Conservation (phyloP, 78 protist genomes). For the Dictyostelium discoideum region dicty_2.7 NC_007090.3:3352501-3353000, state of each 20-base stretch:
- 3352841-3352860: conserved; percentile 11
- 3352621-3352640: not conserved
- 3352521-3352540: too few species aligned
- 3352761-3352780: not conserved
- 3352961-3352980: conserved; percentile 16
- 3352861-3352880: not conserved
- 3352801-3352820: conserved; percentile 23
- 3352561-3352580: not conserved
- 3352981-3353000: not conserved
- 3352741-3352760: not conserved
- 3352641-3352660: not conserved
- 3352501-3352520: not conserved
- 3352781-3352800: not conserved
- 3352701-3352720: not conserved
- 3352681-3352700: not conserved
- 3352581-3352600: not conserved
- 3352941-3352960: conserved; percentile 48
- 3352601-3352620: not conserved
- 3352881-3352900: not conserved
- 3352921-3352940: conserved; percentile 28
- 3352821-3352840: conserved; percentile 65
- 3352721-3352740: not conserved
- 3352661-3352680: not conserved
- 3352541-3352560: not conserved
- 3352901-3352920: not conserved